Conservation (phyloP, 345 rosid genomes). For the Boechera divaricarpa region DNA sequence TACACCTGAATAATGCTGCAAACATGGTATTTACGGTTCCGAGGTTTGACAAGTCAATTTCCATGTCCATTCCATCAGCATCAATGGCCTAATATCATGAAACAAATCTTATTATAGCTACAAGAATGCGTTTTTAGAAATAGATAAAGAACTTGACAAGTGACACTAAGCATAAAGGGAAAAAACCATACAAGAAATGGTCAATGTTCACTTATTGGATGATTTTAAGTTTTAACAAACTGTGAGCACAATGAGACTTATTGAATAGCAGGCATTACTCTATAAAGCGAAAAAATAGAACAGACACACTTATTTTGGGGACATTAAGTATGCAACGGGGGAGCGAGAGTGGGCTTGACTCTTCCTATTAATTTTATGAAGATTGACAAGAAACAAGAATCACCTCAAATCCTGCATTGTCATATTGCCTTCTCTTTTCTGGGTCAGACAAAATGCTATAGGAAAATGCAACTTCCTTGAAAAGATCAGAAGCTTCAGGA, state of each 20-base stretch:
- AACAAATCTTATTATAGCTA: background rate
- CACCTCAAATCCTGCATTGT: conserved; percentile 96
- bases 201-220: conserved; percentile 1
- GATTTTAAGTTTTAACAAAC: background rate
- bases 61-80: conserved; percentile 88
- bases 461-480: conserved; percentile 96
- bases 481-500: conserved; percentile 92
- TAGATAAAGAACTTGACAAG: background rate
- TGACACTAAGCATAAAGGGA: background rate
- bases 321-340: background rate
- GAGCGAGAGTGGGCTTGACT: background rate
- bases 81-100: conserved; percentile 70
- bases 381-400: conserved; percentile 17
- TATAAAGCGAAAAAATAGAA: background rate
- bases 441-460: conserved; percentile 97
- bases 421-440: conserved; percentile 94
- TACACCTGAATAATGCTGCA: conserved; percentile 96
- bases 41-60: conserved; percentile 90
- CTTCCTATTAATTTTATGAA: background rate
- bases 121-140: background rate
- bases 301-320: background rate
- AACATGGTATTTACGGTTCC: conserved; percentile 97
- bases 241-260: too few relatives aligned
- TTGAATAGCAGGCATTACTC: background rate
- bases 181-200: background rate